A percentile compares a stretch with the other conserved stretches of the same genome.
Evolutionary conservation across 768 basidiomycete genomes (phyloP).

Genomic region (Collybia sordida): DNA sequence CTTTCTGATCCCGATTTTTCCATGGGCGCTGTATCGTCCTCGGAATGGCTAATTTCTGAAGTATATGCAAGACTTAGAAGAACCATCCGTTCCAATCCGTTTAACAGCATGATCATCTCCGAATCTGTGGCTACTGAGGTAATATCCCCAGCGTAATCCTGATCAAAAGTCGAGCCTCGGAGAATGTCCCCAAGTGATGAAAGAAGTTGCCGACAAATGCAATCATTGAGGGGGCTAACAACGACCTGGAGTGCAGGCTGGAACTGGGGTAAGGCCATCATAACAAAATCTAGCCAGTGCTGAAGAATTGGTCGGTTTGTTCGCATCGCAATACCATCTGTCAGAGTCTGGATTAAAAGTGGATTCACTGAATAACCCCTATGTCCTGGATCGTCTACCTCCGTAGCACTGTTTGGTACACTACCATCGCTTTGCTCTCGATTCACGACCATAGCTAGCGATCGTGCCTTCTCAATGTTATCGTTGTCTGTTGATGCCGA

Average conservation of each 20-base stretch:
- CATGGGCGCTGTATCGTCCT: slow-evolving; percentile 52
- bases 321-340: slow-evolving; percentile 72
- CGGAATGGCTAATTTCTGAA: slow-evolving; percentile 44
- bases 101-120: slow-evolving; percentile 82
- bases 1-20: slow-evolving; percentile 57
- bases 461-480: slow-evolving; percentile 21
- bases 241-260: slow-evolving; percentile 66
- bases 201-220: slow-evolving; percentile 71
- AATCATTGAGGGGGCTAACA: slow-evolving; percentile 75
- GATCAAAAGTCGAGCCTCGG: slow-evolving; percentile 35
- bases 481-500: slow-evolving; percentile 53
- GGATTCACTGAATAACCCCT: slow-evolving; percentile 58
- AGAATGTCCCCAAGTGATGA: slow-evolving; percentile 55
- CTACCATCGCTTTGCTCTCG: slow-evolving; percentile 23
- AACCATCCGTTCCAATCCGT: slow-evolving; percentile 80
- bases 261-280: slow-evolving; percentile 88
- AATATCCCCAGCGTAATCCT: slow-evolving; percentile 40
- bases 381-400: slow-evolving; percentile 31
- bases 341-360: slow-evolving; percentile 72
- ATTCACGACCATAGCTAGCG: slow-evolving; percentile 14
- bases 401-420: slow-evolving; percentile 28
- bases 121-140: slow-evolving; percentile 64
- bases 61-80: slow-evolving; percentile 67
- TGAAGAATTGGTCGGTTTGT: slow-evolving; percentile 82
- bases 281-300: slow-evolving; percentile 95